Evolutionary conservation across 78 protist genomes (phyloP).

Genomic region (Dictyostelium capitatum): DNA sequence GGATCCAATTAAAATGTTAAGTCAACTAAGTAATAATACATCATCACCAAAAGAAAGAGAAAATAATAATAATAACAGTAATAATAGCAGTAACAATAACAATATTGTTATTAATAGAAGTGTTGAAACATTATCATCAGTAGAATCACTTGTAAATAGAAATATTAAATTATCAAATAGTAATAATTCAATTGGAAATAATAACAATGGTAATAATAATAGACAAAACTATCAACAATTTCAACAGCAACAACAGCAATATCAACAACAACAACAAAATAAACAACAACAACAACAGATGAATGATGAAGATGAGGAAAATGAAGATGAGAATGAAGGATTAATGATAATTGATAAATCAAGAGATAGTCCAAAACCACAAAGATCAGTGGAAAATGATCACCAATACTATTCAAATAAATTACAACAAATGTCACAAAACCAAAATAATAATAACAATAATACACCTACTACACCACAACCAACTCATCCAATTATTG

Average conservation of each 20-base stretch:
- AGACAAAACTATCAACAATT: slow-evolving; percentile 7
- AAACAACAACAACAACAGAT: not conserved
- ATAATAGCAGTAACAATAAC: not conserved
- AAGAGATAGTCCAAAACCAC: not conserved
- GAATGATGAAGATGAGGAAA: not conserved
- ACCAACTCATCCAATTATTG: not conserved
- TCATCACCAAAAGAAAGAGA: not conserved
- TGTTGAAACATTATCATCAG: not conserved
- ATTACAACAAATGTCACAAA: not conserved
- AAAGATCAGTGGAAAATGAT: not conserved
- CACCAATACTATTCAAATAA: slow-evolving; percentile 1
- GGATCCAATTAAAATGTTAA: slow-evolving; percentile 13
- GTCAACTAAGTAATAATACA: not conserved
- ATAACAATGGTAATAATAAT: not conserved
- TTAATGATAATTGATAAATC: not conserved
- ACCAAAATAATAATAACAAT: not conserved
- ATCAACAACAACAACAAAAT: not conserved
- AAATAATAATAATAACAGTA: not conserved
- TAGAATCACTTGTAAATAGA: slow-evolving; percentile 7
- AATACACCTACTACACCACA: not conserved
- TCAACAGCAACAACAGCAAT: slow-evolving; percentile 14
- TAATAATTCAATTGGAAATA: not conserved
- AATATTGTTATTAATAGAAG: not conserved
- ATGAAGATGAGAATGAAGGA: not conserved
- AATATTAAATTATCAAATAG: slow-evolving; percentile 4